phyloP scores from a whole-genome alignment of 257 asterid species.

The Solanum medicagineum region DNA sequence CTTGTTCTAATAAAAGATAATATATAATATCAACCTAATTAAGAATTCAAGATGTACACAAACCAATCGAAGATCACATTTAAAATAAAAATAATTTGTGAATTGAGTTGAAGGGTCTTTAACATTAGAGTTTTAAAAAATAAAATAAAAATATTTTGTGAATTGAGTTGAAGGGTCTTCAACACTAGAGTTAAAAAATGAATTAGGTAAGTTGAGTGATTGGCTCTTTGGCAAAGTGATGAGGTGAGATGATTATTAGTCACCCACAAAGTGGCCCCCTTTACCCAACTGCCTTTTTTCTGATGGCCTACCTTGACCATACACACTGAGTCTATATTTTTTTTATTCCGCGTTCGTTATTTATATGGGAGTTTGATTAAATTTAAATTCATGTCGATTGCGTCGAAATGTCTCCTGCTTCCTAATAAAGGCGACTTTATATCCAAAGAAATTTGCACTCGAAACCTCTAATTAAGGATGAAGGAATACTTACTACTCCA shows the following conservation, averaged over 20 bases:
- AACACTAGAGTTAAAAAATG: neutral
- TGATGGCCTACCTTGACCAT: constrained; percentile 5
- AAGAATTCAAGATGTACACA: neutral
- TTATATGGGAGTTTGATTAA: too few relatives aligned
- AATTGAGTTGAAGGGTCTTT: neutral
- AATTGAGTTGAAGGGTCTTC: neutral
- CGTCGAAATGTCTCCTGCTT: too few relatives aligned
- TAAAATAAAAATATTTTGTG: too few relatives aligned
- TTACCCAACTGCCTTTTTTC: neutral
- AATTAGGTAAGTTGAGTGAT: neutral
- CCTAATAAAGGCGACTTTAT: accelerated
- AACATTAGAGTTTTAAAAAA: neutral
- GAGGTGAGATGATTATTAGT: neutral
- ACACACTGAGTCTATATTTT: neutral
- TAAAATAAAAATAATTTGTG: neutral
- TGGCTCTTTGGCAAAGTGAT: neutral
- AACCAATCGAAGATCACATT: neutral
- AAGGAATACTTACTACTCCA: too few relatives aligned
- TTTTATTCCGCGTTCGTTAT: accelerated
- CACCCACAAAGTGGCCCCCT: neutral
- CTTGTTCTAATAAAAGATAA: neutral
- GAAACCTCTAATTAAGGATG: too few relatives aligned
- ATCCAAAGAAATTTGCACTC: accelerated
- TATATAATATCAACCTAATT: neutral
- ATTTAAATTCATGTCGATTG: too few relatives aligned